phyloP scores from a whole-genome alignment of 305 asterid species.

The Fraxinus platypoda region DNA sequence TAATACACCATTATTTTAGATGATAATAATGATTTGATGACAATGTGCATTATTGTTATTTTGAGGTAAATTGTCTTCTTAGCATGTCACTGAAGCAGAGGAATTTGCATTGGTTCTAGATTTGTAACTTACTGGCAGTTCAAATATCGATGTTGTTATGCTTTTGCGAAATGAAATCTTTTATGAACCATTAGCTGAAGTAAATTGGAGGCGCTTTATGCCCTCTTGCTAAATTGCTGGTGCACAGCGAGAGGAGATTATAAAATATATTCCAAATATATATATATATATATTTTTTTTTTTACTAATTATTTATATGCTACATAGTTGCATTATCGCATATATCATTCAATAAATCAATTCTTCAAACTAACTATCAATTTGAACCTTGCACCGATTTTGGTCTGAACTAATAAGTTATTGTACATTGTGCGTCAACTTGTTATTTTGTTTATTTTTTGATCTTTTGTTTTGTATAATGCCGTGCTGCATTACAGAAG shows the following conservation, averaged over 20 bases:
- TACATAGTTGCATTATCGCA: not conserved
- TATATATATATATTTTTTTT: too few species aligned
- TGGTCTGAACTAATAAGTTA: not conserved
- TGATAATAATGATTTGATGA: slow-evolving; percentile 9
- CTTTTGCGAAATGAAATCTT: slow-evolving; percentile 11
- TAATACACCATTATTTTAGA: not conserved
- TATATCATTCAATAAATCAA: not conserved
- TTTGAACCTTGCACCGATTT: not conserved
- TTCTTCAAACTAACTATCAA: not conserved
- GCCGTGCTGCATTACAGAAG: slow-evolving; percentile 35
- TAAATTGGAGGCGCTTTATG: not conserved
- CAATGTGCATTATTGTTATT: slow-evolving; percentile 18
- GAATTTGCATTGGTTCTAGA: not conserved
- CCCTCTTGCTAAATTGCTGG: slow-evolving; percentile 11
- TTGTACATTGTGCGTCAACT: not conserved
- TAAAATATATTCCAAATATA: not conserved
- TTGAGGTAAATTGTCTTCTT: not conserved
- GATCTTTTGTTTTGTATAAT: slow-evolving; percentile 6
- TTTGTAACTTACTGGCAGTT: not conserved
- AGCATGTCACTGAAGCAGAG: not conserved
- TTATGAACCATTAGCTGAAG: not conserved
- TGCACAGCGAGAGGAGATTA: not conserved
- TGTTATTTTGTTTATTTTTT: not conserved
- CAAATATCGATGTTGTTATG: not conserved
- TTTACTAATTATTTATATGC: not conserved